Evolutionary conservation across 306 rosid genomes (phyloP).

Genomic region (Citrullus mucosospermus): DNA sequence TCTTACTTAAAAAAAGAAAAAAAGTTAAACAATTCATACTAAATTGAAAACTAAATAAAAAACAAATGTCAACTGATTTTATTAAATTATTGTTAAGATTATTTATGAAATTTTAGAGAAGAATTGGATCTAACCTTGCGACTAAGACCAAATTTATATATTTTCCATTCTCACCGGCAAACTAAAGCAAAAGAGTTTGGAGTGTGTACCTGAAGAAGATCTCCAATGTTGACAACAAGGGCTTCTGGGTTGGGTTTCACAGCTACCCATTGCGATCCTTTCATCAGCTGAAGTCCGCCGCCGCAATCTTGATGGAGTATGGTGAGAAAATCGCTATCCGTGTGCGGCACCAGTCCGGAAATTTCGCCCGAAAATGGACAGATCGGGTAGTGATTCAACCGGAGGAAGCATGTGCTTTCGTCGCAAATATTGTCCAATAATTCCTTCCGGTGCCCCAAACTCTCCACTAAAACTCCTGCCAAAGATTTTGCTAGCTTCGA

Average conservation of each 20-base stretch:
- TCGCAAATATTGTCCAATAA: conserved; percentile 47
- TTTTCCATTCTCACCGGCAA: too few relatives aligned
- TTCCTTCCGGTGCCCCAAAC: conserved; percentile 37
- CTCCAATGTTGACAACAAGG: conserved; percentile 80
- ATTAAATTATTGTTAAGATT: too few relatives aligned
- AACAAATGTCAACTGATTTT: too few relatives aligned
- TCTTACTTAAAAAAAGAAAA: too few relatives aligned
- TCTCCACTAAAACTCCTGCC: conserved; percentile 55
- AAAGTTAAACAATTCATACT: too few relatives aligned
- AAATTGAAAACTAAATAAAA: too few relatives aligned
- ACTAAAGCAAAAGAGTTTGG: neutral
- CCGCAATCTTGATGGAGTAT: conserved; percentile 73
- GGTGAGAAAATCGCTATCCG: conserved; percentile 89
- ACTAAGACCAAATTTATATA: too few relatives aligned
- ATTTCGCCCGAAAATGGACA: conserved; percentile 46
- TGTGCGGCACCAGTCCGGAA: conserved; percentile 75
- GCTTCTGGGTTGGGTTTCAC: conserved; percentile 78
- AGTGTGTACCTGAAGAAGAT: conserved; percentile 65
- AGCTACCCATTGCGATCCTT: conserved; percentile 79
- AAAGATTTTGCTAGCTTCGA: conserved; percentile 45
- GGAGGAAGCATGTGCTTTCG: conserved; percentile 68
- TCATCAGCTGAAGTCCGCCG: conserved; percentile 90
- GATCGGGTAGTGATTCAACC: conserved; percentile 69
- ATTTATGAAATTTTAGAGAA: too few relatives aligned
- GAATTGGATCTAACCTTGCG: too few relatives aligned